Evolutionary conservation across 2,329 filamentous ascomycete species (phyloP).

Genomic region (Colletotrichum sp.): DNA sequence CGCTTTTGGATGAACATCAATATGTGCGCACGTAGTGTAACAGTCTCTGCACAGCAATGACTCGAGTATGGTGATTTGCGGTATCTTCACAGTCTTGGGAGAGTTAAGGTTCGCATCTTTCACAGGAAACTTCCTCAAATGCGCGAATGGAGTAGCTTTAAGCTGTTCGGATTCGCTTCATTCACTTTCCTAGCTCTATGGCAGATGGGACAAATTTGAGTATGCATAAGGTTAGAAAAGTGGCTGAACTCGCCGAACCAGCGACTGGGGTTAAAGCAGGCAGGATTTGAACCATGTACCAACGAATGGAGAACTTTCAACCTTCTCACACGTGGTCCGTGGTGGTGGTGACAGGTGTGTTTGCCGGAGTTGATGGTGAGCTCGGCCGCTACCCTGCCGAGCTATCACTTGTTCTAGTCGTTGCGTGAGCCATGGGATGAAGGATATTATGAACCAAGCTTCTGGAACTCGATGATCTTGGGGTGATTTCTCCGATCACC

Average conservation of each 20-base stretch:
- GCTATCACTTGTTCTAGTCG: background rate
- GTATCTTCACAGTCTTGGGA: background rate
- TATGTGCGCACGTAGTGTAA: background rate
- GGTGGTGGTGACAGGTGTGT: background rate
- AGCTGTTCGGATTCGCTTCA: background rate
- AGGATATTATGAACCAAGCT: background rate
- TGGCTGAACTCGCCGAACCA: background rate
- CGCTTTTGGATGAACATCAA: background rate
- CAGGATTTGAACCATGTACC: background rate
- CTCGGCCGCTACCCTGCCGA: background rate
- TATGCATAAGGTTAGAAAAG: background rate
- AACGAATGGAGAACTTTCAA: background rate
- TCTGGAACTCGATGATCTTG: background rate
- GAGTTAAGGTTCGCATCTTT: background rate
- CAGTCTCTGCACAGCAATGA: background rate
- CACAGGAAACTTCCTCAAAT: background rate
- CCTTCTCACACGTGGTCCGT: background rate
- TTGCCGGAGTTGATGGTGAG: background rate
- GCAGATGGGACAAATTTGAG: background rate
- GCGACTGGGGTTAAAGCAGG: background rate
- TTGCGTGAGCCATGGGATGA: background rate
- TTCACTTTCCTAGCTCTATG: background rate
- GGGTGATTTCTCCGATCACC: background rate
- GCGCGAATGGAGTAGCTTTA: background rate
- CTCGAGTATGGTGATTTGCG: background rate